Evolutionary conservation across 2,329 filamentous ascomycete species (phyloP).

Genomic region (Cercospora sojina): DNA sequence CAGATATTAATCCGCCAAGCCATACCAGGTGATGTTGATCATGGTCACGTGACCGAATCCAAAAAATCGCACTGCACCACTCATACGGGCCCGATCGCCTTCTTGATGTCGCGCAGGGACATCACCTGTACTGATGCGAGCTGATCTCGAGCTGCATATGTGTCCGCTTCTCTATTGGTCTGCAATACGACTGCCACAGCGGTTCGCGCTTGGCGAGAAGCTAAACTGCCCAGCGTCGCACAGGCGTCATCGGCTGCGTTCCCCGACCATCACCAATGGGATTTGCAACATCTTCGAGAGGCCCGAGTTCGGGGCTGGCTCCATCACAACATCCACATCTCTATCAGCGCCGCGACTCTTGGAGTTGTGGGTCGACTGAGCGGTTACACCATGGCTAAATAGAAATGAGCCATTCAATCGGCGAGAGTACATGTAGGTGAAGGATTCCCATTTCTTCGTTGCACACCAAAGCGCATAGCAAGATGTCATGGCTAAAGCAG

Average conservation of each 20-base stretch:
- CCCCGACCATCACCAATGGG: not conserved
- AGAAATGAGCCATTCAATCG: not conserved
- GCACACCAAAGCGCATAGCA: not conserved
- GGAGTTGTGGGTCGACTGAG: conserved; percentile 4
- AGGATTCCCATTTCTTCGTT: not conserved
- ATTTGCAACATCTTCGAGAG: not conserved
- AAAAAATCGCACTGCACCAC: too few relatives aligned
- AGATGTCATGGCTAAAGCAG: conserved; percentile 18
- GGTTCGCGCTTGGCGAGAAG: not conserved
- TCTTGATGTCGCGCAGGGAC: not conserved
- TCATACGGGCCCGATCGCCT: not conserved
- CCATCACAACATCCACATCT: not conserved
- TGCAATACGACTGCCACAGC: not conserved
- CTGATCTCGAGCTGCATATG: not conserved
- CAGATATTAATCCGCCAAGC: too few relatives aligned
- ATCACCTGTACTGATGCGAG: not conserved
- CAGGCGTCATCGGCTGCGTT: not conserved
- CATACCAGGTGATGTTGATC: too few relatives aligned
- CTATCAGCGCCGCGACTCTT: not conserved
- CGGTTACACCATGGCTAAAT: conserved; percentile 11
- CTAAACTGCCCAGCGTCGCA: not conserved
- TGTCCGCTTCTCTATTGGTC: not conserved
- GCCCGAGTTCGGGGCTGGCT: not conserved
- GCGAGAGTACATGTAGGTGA: conserved; percentile 6
- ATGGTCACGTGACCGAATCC: too few relatives aligned